Evolutionary conservation across 2,329 filamentous ascomycete genomes (phyloP), one percentile per base, ranked within the genome.

Genomic region (Alternaria brassicae): DNA sequence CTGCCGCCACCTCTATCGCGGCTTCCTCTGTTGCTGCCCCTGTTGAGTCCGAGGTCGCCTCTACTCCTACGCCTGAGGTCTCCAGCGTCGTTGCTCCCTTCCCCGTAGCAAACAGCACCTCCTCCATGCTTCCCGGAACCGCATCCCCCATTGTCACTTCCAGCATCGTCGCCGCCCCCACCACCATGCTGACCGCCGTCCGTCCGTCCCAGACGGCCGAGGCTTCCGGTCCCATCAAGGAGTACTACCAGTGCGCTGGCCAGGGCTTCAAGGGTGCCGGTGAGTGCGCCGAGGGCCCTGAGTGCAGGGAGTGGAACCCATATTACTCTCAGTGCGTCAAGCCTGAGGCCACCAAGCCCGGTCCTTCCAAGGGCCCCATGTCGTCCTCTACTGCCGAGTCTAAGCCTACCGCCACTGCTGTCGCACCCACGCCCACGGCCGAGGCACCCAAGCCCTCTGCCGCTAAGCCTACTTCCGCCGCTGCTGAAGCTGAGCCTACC

Each of bases 261-360:
- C 65, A 71, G 17, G 75, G 70, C 61, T 82, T 70, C 62, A 78
- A 68, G 15, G 81, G 81, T 25, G 56, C 76, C 13, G 76, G 70
- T 0, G 57, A 66, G 25, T 83, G 81, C 55, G 76, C 74, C 4
- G 56, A 69, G 36, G 81, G 80, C 7, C 68, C 65, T 28, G 70
- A 68, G 9, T 83, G 81, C 74, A 73, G 76, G 51, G 68, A 69
- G 4, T 69, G 61, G 57, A 83, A 83, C 73, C 67, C 72, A 2
- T 83, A 78, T 66, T 83, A 83, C 73, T 78, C 65, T 39, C 82
- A 83, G 75, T 83, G 82, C 67, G 27, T 73, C 32, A 50, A 67
- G 56, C 32, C 63, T 15, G 63, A 65, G 42, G 63, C 39, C 27
- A 53, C 52, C 23, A 44, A 62, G 39, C 58, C 61, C 9, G 53